Evolutionary conservation across 371 early-diverging fungal species (phyloP), one percentile per base, ranked within the genome.

Genomic region (Mortierella sp.): DNA sequence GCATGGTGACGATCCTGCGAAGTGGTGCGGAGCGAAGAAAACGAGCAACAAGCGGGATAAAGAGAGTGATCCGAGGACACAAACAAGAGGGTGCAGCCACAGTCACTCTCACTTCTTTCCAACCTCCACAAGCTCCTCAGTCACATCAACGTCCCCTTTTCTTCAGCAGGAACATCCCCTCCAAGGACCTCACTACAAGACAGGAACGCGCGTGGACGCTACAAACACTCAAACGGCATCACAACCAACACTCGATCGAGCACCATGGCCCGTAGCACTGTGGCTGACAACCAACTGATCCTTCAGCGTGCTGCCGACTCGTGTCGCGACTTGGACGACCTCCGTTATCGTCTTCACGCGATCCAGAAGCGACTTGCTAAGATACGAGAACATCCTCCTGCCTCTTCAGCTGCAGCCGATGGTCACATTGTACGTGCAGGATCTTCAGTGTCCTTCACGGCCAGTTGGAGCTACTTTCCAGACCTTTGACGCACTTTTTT

Each of bases 251-350:
- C 38, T 28, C 43, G 14, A 10, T 45, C 5, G 42, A 5, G n/a
- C 6, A n/a, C 42, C n/a, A 41, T 56, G 58, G 21, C 52, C n/a
- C 39, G 26, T 42, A 51, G 14, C 30, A 23, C 56, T 14, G 18
- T 63, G 3, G 63, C 54, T 18, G 76, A 74, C 58, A 74, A 74
- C 45, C 53, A 53, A 27, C 53, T 69, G 39, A 65, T 74, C 50
- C 65, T 74, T 27, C 65, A 69, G 19, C 69, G 76, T 41, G 76
- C 76, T 2, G 51, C 76, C 31, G 54, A 69, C 23, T 47, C 76
- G 16, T 74, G 76, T 58, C 53, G 57, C 10, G 49, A 61, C 27
- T 24, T 74, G 10, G 76, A 74, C 55, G 58, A 68, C 21, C 69
- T 74, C 30, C 60, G 76, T 7, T 61, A 61, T 28, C 64, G 50